These are phyloP conservation scores for Penicillium soppii DNA, from an alignment of 495 filamentous ascomycete genomes.

Conservation along the genomic window DNA sequence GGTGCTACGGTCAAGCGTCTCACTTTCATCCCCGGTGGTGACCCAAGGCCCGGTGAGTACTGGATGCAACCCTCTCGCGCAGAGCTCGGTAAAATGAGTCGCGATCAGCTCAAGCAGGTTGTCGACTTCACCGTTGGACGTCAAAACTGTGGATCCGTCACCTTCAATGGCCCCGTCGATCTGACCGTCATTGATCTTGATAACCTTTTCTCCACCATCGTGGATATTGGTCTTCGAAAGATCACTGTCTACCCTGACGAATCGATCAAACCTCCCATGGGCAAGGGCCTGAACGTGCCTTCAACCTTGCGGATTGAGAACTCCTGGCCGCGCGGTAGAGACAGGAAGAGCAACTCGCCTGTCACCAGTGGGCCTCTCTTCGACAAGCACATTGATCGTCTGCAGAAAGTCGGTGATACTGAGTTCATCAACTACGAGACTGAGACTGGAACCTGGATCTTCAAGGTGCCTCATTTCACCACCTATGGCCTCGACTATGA, in stretches of 20 bases:
- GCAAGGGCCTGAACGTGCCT: conserved; percentile 88
- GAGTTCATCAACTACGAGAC: conserved; percentile 75
- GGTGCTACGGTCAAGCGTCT: conserved; percentile 26
- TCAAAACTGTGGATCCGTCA: conserved; percentile 71
- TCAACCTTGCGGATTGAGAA: conserved; percentile 81
- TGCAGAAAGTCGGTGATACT: conserved; percentile 75
- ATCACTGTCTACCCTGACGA: conserved; percentile 83
- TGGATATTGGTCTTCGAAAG: conserved; percentile 68
- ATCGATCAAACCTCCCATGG: conserved; percentile 71
- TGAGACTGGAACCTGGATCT: conserved; percentile 82
- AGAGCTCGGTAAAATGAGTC: conserved; percentile 72
- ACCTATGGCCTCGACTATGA: conserved; percentile 92
- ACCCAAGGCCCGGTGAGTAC: conserved; percentile 70
- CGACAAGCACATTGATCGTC: conserved; percentile 77
- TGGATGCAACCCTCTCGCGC: conserved; percentile 75
- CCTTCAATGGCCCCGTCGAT: conserved; percentile 80
- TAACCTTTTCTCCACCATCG: conserved; percentile 67
- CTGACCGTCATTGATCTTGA: conserved; percentile 71
- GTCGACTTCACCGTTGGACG: conserved; percentile 78
- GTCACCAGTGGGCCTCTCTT: conserved; percentile 58
- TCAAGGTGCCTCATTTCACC: conserved; percentile 90
- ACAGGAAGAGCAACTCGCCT: conserved; percentile 53
- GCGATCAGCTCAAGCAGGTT: conserved; percentile 68
- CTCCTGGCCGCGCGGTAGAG: conserved; percentile 78
- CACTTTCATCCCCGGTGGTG: conserved; percentile 36